Evolutionary conservation across 2,329 filamentous ascomycete species (phyloP), one percentile per base, ranked within the genome.

Genomic region (Lecanicillium sp.): DNA sequence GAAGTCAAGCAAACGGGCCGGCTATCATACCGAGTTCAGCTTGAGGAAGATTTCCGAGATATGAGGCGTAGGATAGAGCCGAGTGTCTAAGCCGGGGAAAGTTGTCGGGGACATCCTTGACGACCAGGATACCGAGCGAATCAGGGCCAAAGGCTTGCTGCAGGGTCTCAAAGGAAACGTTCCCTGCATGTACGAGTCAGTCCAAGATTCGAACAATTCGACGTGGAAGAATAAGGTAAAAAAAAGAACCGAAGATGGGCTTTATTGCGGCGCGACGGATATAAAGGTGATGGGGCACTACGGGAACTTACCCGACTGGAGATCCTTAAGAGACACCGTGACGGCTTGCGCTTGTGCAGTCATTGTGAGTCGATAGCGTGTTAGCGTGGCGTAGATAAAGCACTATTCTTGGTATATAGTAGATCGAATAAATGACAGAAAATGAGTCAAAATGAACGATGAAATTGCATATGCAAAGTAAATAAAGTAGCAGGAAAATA

Each of bases 101-200:
- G 44, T 80, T 73, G 5, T 74, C 53, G 0, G 90, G 87, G 0
- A 97, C 79, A 62, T 90, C 87, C 62, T 86, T 89, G 40, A 98
- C 90, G n/a, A 97, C 72, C 48, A 98, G 84, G 44, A 98, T 95
- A 0, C 93, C 93, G 11, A 97, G 73, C 2, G 90, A 95, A 21
- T 87, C 81, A 2, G 90, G 89, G 0, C 93, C 93, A 62, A 98
- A 97, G 0, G 93, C 93, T 56, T 85, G 67, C 58, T 87, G 79
- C 10, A 93, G 74, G 0, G 78, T 78, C 48, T 79, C 75, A 44
- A 88, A 84, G 1, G 84, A 74, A 38, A 91, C 74, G 49, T 75
- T 77, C 17, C 81, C 85, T 46, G 7, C 8, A 12, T 8, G 17
- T 15, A 19, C 6, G 17, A 24, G 35, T 46, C 35, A 30, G 27